Conservation (phyloP, 2,329 filamentous ascomycete genomes). For the Clonostachys sp. region DNA sequence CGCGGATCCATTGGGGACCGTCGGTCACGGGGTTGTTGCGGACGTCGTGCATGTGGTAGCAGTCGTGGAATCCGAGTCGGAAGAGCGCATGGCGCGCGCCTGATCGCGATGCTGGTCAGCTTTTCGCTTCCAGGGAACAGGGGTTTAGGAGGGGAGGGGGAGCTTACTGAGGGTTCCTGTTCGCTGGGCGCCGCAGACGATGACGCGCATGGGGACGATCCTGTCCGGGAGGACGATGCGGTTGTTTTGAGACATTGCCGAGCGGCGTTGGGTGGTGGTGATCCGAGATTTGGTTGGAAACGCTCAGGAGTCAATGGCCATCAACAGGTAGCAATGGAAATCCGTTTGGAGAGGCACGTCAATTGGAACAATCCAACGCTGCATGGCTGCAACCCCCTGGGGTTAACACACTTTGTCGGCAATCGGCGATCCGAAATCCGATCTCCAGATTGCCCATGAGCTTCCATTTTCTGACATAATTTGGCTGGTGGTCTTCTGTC, state of each 20-base stretch:
- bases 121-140: not conserved
- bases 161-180: slow-evolving; percentile 28
- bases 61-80: slow-evolving; percentile 26
- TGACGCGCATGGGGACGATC: slow-evolving; percentile 30
- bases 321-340: too few relatives aligned
- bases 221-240: slow-evolving; percentile 13
- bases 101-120: slow-evolving; percentile 5
- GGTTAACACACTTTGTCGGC: too few relatives aligned
- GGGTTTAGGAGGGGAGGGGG: not conserved
- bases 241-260: slow-evolving; percentile 2
- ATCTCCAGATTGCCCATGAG: too few relatives aligned
- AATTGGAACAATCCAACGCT: too few relatives aligned
- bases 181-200: slow-evolving; percentile 30
- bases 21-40: slow-evolving; percentile 14
- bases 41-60: slow-evolving; percentile 27
- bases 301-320: too few relatives aligned
- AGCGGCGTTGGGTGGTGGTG: not conserved
- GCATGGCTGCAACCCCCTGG: too few relatives aligned
- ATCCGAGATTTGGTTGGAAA: too few relatives aligned
- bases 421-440: too few relatives aligned
- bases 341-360: too few relatives aligned
- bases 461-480: too few relatives aligned
- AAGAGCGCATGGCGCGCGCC: slow-evolving; percentile 24
- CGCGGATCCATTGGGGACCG: slow-evolving; percentile 19
- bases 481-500: too few relatives aligned